Conservation (phyloP, 306 rosid genomes). For the Fragaria ananassa region DNA sequence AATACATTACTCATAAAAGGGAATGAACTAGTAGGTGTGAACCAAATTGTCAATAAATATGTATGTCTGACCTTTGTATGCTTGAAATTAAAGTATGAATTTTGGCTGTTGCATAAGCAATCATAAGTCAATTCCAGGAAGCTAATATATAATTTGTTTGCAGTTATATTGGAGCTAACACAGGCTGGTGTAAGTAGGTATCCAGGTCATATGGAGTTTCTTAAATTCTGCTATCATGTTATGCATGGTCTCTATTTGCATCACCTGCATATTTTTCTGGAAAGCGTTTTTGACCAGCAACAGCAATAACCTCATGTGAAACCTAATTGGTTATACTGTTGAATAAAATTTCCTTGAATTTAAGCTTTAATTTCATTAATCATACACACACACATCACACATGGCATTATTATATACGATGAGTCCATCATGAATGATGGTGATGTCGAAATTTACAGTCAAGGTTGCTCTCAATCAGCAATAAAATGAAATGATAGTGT, state of each 20-base stretch:
- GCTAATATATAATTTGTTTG: conserved; percentile 27
- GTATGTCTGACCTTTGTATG: conserved; percentile 7
- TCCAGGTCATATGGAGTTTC: conserved; percentile 31
- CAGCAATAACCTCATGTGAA: conserved; percentile 16
- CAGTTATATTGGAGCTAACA: conserved; percentile 29
- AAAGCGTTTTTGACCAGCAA: conserved; percentile 34
- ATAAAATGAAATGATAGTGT: neutral
- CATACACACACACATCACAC: neutral
- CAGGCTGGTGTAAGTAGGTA: conserved; percentile 53
- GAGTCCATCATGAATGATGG: neutral
- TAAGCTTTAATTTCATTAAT: neutral
- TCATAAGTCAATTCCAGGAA: conserved; percentile 25
- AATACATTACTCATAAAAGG: neutral
- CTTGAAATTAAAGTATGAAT: conserved; percentile 8
- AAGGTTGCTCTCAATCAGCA: neutral
- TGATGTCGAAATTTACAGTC: neutral
- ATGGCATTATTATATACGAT: neutral
- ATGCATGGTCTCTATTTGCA: conserved; percentile 25
- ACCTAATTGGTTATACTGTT: neutral
- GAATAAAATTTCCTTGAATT: neutral
- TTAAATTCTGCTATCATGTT: conserved; percentile 33
- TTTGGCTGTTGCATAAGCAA: conserved; percentile 8
- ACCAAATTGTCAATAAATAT: neutral
- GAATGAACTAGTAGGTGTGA: neutral
- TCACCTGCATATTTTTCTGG: conserved; percentile 16